Evolutionary conservation across 2,329 filamentous ascomycete genomes (phyloP), one percentile per base, ranked within the genome.

Genomic region (Trichoderma sp.): DNA sequence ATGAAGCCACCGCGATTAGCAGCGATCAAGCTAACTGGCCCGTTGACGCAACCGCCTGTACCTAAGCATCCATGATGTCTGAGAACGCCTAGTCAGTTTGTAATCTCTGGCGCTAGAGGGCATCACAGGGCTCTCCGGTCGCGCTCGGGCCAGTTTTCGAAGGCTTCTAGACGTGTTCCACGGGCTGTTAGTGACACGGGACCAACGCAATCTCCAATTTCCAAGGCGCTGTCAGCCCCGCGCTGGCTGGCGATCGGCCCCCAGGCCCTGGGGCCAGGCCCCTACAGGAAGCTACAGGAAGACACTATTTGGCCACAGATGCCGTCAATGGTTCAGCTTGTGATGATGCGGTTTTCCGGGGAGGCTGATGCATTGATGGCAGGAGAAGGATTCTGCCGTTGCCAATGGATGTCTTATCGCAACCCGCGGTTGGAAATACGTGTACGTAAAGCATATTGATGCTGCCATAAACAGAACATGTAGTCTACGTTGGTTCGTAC

Each of bases 111-210:
- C 41, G 21, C 59, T 72, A 63, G 27, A 45, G 24, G 29, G 29
- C 38, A 72, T 63, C 68, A 27, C 38, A 24, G 59, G 29, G 27
- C 38, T 24, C 69, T 68, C 65, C 65, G 65, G 33, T 68, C 24
- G 35, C 63, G 67, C 67, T 62, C 67, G 53, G 56, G 31, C 56
- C 59, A 27, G 11, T 33, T 33, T 21, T 72, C 38, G 38, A 64
- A 50, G 56, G 35, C 69, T 72, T 72, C 69, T 72, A 72, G 69
- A 64, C 69, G 59, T 53, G 59, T 72, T 72, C 69, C 59, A 53
- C 31, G 38, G 68, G 68, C 56, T 6, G 16, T 38, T 50, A 24
- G 69, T 72, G 29, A 31, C 69, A 63, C 69, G 53, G 67, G 50
- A n/a, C 63, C 63, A 41, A 31, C 16, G 66, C 66, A 29, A 14